These are phyloP conservation scores for Cordyceps cateniannulata DNA, from an alignment of 2,329 filamentous ascomycete genomes.

Conservation along the genomic window DNA sequence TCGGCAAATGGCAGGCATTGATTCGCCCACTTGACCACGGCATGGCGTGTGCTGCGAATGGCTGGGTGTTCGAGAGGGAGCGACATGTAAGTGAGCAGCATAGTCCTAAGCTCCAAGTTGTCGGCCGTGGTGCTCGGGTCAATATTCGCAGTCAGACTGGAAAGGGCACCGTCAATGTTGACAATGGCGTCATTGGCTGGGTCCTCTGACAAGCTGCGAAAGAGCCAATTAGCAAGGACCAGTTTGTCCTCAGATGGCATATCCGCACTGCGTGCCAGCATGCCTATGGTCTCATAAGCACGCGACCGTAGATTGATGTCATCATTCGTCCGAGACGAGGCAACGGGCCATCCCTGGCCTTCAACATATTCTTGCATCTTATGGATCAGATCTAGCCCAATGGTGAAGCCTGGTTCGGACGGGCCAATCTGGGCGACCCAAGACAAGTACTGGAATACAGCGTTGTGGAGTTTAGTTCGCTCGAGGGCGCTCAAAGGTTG, in stretches of 20 bases:
- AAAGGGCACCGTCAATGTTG: conserved; percentile 84
- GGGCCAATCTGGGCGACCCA: conserved; percentile 76
- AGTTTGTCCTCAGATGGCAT: conserved; percentile 49
- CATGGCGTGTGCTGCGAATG: conserved; percentile 71
- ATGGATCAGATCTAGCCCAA: conserved; percentile 62
- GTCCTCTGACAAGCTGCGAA: conserved; percentile 76
- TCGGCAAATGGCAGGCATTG: conserved; percentile 76
- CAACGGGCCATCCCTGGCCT: conserved; percentile 74
- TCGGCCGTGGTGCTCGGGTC: conserved; percentile 25
- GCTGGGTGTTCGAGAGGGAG: conserved; percentile 42
- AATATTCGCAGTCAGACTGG: conserved; percentile 56
- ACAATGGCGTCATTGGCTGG: conserved; percentile 68
- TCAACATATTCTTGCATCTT: conserved; percentile 68
- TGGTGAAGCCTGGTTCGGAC: conserved; percentile 48
- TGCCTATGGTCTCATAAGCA: conserved; percentile 86
- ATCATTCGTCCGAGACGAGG: conserved; percentile 51
- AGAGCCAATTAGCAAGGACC: conserved; percentile 64
- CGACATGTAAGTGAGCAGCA: conserved; percentile 65
- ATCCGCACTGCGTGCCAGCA: conserved; percentile 61
- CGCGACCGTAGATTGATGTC: conserved; percentile 65
- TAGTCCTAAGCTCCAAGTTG: conserved; percentile 31
- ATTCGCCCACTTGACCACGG: conserved; percentile 84
- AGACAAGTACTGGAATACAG: conserved; percentile 79
- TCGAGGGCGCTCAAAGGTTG: conserved; percentile 56
- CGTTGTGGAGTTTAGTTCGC: conserved; percentile 69